Percentiles rank a stretch among this genome's conserved stretches.
Conservation (phyloP, 2,329 filamentous ascomycete genomes). For the Fusarium sarcochroum region DNA sequence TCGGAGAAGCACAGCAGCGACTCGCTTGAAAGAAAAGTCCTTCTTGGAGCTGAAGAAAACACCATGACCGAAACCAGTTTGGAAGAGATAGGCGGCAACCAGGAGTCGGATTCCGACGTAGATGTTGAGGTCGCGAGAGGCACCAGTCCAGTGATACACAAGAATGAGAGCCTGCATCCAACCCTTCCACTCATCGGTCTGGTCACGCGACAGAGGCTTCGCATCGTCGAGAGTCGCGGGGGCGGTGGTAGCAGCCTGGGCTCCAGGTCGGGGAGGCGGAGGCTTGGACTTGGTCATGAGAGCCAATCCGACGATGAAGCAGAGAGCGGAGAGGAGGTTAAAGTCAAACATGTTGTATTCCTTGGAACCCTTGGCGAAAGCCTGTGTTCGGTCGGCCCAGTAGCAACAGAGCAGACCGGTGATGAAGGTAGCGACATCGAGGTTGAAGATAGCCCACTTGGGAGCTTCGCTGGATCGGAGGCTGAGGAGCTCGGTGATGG, state of each 20-base stretch:
- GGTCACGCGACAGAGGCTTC: conserved; percentile 58
- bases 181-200: conserved; percentile 76
- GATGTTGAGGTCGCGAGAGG: conserved; percentile 61
- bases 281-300: conserved; percentile 42
- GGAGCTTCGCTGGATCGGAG: conserved; percentile 28
- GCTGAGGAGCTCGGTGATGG: conserved; percentile 28
- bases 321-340: conserved; percentile 34
- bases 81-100: conserved; percentile 73
- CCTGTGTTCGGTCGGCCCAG: conserved; percentile 50
- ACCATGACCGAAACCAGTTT: conserved; percentile 73
- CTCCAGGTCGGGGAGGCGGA: conserved; percentile 19
- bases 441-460: conserved; percentile 34
- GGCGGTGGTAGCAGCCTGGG: background rate
- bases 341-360: conserved; percentile 44
- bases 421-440: conserved; percentile 43
- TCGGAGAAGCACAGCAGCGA: conserved; percentile 66
- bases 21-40: conserved; percentile 69
- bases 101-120: conserved; percentile 68
- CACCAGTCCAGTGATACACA: conserved; percentile 68
- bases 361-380: conserved; percentile 49
- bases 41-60: conserved; percentile 68
- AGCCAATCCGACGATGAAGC: conserved; percentile 31
- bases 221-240: conserved; percentile 36
- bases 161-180: conserved; percentile 70
- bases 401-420: conserved; percentile 48